Conservation (phyloP, 2,329 filamentous ascomycete genomes). For the Fusarium sterilihyphosum region DNA sequence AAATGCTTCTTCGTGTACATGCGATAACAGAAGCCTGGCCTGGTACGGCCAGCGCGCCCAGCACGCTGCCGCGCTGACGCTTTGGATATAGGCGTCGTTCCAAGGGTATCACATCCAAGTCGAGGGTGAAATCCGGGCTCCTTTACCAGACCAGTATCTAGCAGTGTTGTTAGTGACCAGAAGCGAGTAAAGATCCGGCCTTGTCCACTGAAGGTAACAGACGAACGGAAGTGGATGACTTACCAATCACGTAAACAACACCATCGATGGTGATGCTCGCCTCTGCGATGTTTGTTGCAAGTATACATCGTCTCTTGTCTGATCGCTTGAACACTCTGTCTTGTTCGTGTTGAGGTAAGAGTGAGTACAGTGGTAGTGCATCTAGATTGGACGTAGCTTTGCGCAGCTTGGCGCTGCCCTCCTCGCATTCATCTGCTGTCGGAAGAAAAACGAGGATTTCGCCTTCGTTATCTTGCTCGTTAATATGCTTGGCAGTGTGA, state of each 20-base stretch:
- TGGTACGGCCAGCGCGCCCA: neutral
- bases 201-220: neutral
- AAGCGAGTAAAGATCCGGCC: neutral
- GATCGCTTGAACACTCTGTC: neutral
- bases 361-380: neutral
- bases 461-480: neutral
- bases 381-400: neutral
- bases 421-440: neutral
- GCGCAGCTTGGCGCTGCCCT: neutral
- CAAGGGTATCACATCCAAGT: neutral
- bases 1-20: neutral
- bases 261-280: neutral
- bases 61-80: neutral
- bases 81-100: rapidly evolving
- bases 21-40: neutral
- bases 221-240: neutral
- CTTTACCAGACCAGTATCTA: neutral
- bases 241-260: neutral
- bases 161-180: neutral
- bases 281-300: neutral
- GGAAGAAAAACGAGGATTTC: neutral
- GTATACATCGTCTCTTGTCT: neutral
- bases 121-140: neutral
- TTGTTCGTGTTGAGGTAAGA: neutral
- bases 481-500: neutral